These are phyloP conservation scores for Inga leiocalycina DNA, from an alignment of 306 rosid species.

Conservation along the genomic window DNA sequence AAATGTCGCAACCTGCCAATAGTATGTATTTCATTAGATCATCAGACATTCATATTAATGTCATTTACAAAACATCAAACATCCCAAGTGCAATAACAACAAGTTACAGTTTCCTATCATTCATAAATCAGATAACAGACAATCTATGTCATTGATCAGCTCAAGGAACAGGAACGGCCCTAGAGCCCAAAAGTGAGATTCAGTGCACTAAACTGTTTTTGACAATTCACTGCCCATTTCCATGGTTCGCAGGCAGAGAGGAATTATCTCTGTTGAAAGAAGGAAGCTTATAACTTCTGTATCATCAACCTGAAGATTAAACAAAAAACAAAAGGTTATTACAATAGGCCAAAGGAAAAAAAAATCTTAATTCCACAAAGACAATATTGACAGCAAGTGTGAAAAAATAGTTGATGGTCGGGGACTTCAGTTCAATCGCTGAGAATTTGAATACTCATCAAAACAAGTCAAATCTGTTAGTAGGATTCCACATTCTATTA, in stretches of 20 bases:
- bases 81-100: not conserved
- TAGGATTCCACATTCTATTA: constrained; percentile 1
- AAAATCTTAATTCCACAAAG: not conserved
- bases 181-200: constrained; percentile 31
- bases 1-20: constrained; percentile 81
- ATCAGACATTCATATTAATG: constrained; percentile 32
- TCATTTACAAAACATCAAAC: constrained; percentile 14
- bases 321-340: constrained; percentile 26
- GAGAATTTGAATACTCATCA: not conserved
- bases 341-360: not conserved
- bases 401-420: not conserved
- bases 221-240: constrained; percentile 98
- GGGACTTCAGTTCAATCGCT: not conserved
- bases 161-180: constrained; percentile 1
- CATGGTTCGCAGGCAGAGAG: constrained; percentile 93
- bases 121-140: not conserved
- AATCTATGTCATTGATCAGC: constrained; percentile 6
- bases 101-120: not conserved
- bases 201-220: constrained; percentile 82
- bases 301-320: constrained; percentile 77
- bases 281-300: constrained; percentile 92
- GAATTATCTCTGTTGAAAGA: constrained; percentile 92
- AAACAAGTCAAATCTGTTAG: constrained; percentile 22
- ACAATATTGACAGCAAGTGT: not conserved
- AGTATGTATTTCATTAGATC: constrained; percentile 38